These are phyloP conservation scores for Paramecium biaurelia DNA, from an alignment of 73 alveolate genomes.

Conservation along the genomic window DNA sequence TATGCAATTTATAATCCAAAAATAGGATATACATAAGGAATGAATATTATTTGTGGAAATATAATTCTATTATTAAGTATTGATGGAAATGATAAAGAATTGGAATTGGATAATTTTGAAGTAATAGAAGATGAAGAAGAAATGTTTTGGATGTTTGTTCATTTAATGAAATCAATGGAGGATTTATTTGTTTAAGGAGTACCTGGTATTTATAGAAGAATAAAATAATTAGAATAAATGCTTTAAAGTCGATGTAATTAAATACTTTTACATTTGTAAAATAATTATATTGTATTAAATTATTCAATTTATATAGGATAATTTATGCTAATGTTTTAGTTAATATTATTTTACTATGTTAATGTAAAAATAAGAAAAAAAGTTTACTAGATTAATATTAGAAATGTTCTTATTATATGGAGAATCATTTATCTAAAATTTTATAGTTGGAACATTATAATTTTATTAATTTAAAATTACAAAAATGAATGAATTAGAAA, in stretches of 20 bases:
- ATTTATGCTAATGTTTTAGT: background rate
- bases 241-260: background rate
- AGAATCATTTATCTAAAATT: background rate
- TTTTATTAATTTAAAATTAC: background rate
- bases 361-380: background rate
- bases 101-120: constrained; percentile 4
- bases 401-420: constrained; percentile 6
- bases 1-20: constrained; percentile 1
- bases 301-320: background rate
- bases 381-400: background rate
- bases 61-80: constrained; percentile 1
- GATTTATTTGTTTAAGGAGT: background rate
- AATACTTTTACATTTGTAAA: background rate
- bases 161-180: background rate
- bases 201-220: constrained; percentile 8
- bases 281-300: background rate
- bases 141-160: constrained; percentile 45
- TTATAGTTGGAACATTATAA: background rate
- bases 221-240: background rate
- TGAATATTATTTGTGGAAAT: constrained; percentile 8
- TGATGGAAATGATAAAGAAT: background rate
- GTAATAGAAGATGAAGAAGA: constrained; percentile 45
- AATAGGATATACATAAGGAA: constrained; percentile 33
- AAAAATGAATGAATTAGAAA: background rate
- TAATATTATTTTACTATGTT: constrained; percentile 6